Evolutionary conservation across 768 basidiomycete genomes (phyloP).

Genomic region (Amanita rubescens): DNA sequence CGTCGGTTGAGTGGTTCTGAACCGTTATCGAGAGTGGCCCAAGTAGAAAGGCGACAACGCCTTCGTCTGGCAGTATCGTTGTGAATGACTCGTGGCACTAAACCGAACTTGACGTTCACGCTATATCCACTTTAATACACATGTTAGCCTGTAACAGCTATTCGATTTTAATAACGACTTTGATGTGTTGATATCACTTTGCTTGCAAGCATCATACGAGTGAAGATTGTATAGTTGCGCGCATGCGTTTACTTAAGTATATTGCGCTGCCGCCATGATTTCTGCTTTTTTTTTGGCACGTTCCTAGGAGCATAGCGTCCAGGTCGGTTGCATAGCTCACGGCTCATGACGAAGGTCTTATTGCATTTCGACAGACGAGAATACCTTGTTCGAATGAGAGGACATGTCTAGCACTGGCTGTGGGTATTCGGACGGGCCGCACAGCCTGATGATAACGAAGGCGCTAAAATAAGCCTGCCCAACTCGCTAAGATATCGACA

Average conservation of each 20-base stretch:
- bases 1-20: constrained; percentile 25
- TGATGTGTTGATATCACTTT: no score
- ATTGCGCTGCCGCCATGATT: no score
- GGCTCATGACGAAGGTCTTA: not conserved
- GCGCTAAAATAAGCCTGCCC: not conserved
- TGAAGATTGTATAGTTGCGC: no score
- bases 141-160: no score
- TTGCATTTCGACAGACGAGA: no score
- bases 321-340: not conserved
- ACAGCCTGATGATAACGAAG: not conserved
- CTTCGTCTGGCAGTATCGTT: constrained; percentile 29
- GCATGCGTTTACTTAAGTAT: no score
- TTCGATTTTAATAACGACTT: no score
- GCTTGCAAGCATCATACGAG: no score
- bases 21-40: constrained; percentile 56
- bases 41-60: constrained; percentile 47
- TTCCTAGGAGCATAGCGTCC: no score
- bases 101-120: constrained; percentile 66
- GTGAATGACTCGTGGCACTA: constrained; percentile 36
- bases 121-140: constrained; percentile 47
- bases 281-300: no score
- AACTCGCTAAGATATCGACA: no score
- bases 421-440: not conserved
- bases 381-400: not conserved
- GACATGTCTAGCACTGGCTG: not conserved